Base-by-base conservation (phyloP, 805 yeast species). In the Saccharomycopsis guyanensis region DNA sequence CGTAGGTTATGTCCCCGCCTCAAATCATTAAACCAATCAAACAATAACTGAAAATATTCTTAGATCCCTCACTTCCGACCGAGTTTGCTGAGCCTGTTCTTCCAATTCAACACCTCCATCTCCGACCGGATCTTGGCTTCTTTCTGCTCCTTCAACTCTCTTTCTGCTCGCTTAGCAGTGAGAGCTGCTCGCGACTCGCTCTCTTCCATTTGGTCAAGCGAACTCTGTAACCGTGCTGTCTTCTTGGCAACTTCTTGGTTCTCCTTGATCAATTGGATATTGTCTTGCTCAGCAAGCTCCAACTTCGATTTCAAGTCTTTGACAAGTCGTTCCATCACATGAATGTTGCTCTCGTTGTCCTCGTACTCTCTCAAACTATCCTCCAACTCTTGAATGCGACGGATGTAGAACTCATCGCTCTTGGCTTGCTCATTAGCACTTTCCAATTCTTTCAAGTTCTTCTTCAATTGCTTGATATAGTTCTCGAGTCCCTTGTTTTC, bases 401-500 rank as follows among this genome's bases (percentile, higher is more conserved):
- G 58, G 41, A 75, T 69, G 86, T 89, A 83, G 49, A 68, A 47
- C 24, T 50, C 48, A 18, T 66, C 73, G 53, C 75, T 71, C 55
- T 79, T 82, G 34, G 72, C 72, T 23, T 71, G 66, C 46, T 71
- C 69, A 43, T 70, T 68, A 49, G 75, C 73, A 1, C 63, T 65
- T 53, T 80, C 80, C 23, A 75, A 56, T 4, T 64, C 67, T 24
- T 66, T 59, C 8, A 76, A 64, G 53, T 75, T 74, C 13, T 50
- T 46, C 43, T 65, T 69, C 51, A 83, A 61, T 41, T 78, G 76
- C 31, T 63, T 62, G 55, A 81, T 78, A 49, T 70, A 71, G 51
- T 70, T 79, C 23, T 73, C 75, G 37, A 83, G 58, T 1, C 82
- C 73, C 55, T 78, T 79, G 56, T 80, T 82, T 57, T 84, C 93